Percentiles rank a stretch among this genome's conserved stretches.
These are phyloP conservation scores for Botryotinia narcissicola DNA, from an alignment of 2,329 filamentous ascomycete species.

Conservation along the genomic window DNA sequence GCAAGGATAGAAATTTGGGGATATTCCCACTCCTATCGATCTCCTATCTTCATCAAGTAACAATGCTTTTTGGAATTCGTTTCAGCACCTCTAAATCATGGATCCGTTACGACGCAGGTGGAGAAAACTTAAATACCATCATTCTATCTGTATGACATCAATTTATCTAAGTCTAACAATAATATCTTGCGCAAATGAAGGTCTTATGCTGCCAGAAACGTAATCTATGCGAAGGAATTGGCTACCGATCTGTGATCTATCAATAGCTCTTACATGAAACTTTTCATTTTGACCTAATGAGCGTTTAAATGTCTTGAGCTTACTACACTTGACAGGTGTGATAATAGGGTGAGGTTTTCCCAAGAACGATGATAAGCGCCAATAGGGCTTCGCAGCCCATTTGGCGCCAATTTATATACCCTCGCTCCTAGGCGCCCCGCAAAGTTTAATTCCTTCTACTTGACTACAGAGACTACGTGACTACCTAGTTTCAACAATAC, in stretches of 20 bases:
- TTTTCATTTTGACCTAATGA: not conserved
- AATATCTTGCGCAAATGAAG: not conserved
- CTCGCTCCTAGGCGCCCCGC: not conserved
- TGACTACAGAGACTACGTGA: no score
- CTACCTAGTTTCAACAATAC: not conserved
- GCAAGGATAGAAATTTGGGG: not conserved
- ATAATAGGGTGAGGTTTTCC: not conserved
- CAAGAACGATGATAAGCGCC: not conserved
- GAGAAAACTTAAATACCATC: not conserved
- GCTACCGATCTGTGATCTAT: not conserved
- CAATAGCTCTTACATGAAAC: not conserved
- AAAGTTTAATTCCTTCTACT: not conserved
- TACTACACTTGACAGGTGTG: not conserved
- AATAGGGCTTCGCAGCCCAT: not conserved
- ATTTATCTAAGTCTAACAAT: not conserved
- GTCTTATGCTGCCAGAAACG: not conserved
- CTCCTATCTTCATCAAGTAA: not conserved
- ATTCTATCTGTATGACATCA: conserved; percentile 1
- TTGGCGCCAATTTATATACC: not conserved
- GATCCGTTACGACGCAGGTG: not conserved
- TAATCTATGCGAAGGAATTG: not conserved
- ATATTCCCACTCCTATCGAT: not conserved
- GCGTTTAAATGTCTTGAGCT: not conserved
- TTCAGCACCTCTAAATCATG: not conserved
- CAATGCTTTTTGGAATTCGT: not conserved